These are phyloP conservation scores for Colletotrichum karsti DNA, from an alignment of 2,329 filamentous ascomycete genomes.

Conservation along the genomic window DNA sequence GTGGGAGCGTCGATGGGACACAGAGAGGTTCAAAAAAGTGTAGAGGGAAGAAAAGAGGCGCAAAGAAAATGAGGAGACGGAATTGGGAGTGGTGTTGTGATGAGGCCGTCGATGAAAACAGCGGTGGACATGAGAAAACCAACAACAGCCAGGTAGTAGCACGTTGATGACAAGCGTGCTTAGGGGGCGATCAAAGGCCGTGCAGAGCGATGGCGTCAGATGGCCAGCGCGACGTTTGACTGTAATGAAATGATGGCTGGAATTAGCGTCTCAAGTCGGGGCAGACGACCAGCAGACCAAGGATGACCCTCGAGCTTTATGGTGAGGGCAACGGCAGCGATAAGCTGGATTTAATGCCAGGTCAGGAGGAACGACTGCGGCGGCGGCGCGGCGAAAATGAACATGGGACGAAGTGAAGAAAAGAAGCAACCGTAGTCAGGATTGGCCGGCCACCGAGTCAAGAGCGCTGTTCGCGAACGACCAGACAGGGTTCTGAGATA, in stretches of 20 bases:
- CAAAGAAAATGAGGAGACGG: background rate
- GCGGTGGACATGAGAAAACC: background rate
- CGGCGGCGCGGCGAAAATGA: too few relatives aligned
- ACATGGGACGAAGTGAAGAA: conserved; percentile 7
- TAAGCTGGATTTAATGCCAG: background rate
- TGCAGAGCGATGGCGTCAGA: conserved; percentile 26
- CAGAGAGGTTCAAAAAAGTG: background rate
- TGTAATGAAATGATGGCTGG: conserved; percentile 14
- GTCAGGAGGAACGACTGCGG: background rate
- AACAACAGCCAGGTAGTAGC: background rate
- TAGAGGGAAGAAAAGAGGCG: background rate
- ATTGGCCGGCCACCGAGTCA: conserved; percentile 14
- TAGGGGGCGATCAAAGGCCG: background rate
- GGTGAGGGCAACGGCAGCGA: background rate
- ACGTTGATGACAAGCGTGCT: background rate
- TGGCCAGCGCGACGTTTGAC: conserved; percentile 3
- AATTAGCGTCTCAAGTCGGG: conserved; percentile 18
- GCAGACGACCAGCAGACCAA: conserved; percentile 16
- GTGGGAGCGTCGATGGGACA: background rate
- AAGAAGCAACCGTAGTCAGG: conserved; percentile 1
- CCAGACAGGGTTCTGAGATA: background rate
- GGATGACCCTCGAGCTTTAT: conserved; percentile 23
- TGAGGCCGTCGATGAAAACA: background rate
- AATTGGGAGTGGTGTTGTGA: background rate
- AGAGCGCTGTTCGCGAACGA: background rate